These are phyloP conservation scores for Malassezia brasiliensis DNA, from an alignment of 1,284 basidiomycete species.

Conservation along the genomic window DNA sequence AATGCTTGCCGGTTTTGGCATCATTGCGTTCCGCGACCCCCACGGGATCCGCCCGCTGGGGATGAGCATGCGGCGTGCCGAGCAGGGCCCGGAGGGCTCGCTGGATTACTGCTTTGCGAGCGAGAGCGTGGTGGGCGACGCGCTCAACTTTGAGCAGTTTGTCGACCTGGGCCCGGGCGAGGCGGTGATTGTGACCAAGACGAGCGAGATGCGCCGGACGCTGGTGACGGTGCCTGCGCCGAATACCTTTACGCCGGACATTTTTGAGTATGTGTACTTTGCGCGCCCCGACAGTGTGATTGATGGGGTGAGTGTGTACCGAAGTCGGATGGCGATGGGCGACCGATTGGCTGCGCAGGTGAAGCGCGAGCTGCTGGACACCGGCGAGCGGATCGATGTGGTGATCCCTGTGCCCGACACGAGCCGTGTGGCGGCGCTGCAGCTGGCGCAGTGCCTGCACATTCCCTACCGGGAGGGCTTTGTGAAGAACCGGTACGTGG, in stretches of 20 bases:
- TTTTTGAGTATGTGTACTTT: slow-evolving; percentile 99
- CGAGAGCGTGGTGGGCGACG: slow-evolving; percentile 93
- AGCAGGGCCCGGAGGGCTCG: slow-evolving; percentile 24
- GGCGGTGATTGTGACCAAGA: slow-evolving; percentile 78
- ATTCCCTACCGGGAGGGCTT: slow-evolving; percentile 97
- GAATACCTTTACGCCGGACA: slow-evolving; percentile 61
- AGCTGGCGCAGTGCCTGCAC: slow-evolving; percentile 78
- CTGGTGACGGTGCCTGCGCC: slow-evolving; percentile 27
- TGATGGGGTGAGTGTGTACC: slow-evolving; percentile 93
- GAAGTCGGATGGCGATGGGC: slow-evolving; percentile 98
- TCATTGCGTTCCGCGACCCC: slow-evolving; percentile 97
- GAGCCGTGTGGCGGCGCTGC: slow-evolving; percentile 85
- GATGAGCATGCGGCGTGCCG: slow-evolving; percentile 36
- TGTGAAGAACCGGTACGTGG: slow-evolving; percentile 97
- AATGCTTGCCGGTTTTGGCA: slow-evolving; percentile 96
- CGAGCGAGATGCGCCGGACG: slow-evolving; percentile 34
- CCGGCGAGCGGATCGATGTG: slow-evolving; percentile 54
- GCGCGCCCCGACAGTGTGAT: slow-evolving; percentile 94
- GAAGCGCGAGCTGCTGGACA: slow-evolving; percentile 61
- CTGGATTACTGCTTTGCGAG: slow-evolving; percentile 82
- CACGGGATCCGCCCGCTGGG: slow-evolving; percentile 84
- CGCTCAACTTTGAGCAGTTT: slow-evolving; percentile 80
- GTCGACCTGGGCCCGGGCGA: slow-evolving; percentile 87
- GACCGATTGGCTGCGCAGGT: slow-evolving; percentile 86
- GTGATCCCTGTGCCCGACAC: slow-evolving; percentile 99